These are phyloP conservation scores for Cladosporium cucumerinum DNA, from an alignment of 2,329 filamentous ascomycete species.

Conservation along the genomic window DNA sequence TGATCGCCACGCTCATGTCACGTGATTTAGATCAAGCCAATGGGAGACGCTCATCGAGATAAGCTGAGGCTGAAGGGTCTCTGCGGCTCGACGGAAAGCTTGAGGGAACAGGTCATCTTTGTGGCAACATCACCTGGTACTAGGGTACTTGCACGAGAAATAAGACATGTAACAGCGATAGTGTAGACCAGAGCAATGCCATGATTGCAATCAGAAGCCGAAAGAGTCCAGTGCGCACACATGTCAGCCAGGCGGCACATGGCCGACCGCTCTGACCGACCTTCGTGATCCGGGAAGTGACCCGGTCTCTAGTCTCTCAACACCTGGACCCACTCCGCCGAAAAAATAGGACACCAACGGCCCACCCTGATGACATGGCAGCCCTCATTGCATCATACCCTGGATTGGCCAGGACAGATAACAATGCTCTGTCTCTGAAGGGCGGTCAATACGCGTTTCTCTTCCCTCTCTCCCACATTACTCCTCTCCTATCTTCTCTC, in stretches of 20 bases:
- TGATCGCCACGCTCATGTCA: background rate
- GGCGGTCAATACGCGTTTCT: constrained; percentile 7
- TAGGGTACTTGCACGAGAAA: background rate
- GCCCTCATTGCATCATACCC: constrained; percentile 4
- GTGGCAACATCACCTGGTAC: background rate
- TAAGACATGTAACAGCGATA: background rate
- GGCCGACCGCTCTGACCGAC: constrained; percentile 3
- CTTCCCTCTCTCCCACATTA: background rate
- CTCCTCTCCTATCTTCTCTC: background rate
- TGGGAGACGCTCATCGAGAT: background rate
- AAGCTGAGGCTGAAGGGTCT: constrained; percentile 8
- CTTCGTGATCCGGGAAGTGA: background rate
- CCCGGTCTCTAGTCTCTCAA: constrained; percentile 10
- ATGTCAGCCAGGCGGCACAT: background rate
- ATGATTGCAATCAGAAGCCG: background rate
- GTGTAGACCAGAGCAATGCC: background rate
- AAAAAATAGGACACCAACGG: constrained; percentile 7
- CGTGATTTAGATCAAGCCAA: background rate
- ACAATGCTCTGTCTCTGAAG: background rate
- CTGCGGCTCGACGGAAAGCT: constrained; percentile 6
- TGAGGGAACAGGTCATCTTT: background rate
- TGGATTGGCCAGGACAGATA: constrained; percentile 1
- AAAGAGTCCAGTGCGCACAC: background rate
- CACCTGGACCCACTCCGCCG: constrained; percentile 4
- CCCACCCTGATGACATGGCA: constrained; percentile 7